Evolutionary conservation across 2,329 filamentous ascomycete species (phyloP).

Genomic region (Xylariales sp.): DNA sequence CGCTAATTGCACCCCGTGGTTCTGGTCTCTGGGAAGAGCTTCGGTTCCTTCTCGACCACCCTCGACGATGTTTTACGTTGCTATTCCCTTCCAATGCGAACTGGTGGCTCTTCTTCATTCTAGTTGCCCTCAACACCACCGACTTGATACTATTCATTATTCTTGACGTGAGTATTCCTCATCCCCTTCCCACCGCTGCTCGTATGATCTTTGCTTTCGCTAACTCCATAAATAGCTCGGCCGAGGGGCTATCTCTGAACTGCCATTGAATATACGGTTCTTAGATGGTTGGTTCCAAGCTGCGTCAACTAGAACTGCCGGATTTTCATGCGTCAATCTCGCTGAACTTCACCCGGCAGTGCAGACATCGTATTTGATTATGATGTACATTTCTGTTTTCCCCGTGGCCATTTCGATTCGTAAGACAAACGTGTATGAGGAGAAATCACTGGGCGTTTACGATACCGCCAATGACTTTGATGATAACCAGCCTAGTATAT

Average conservation of each 20-base stretch:
- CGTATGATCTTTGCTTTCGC: slow-evolving; percentile 5
- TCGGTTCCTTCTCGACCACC: slow-evolving; percentile 90
- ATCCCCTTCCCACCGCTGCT: background rate
- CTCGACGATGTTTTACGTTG: slow-evolving; percentile 93
- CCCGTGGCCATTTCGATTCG: slow-evolving; percentile 96
- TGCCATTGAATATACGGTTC: slow-evolving; percentile 80
- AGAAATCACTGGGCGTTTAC: slow-evolving; percentile 84
- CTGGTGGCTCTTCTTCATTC: slow-evolving; percentile 94
- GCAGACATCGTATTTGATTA: slow-evolving; percentile 93
- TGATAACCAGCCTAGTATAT: slow-evolving; percentile 70
- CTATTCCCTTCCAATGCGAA: slow-evolving; percentile 90
- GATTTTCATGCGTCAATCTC: slow-evolving; percentile 85
- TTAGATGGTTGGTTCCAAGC: slow-evolving; percentile 92
- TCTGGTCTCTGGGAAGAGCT: slow-evolving; percentile 89
- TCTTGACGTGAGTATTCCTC: slow-evolving; percentile 75
- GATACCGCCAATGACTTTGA: slow-evolving; percentile 61
- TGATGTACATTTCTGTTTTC: slow-evolving; percentile 99
- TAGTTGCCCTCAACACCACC: slow-evolving; percentile 82
- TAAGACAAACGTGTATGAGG: slow-evolving; percentile 95
- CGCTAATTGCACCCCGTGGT: slow-evolving; percentile 71
- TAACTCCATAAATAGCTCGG: slow-evolving; percentile 67
- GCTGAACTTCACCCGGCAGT: slow-evolving; percentile 86
- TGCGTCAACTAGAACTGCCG: slow-evolving; percentile 87
- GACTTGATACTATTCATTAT: slow-evolving; percentile 94
- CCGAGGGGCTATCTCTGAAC: slow-evolving; percentile 71